Conservation (phyloP, 371 early-diverging fungal genomes). For the Apophysomyces variabilis region DNA sequence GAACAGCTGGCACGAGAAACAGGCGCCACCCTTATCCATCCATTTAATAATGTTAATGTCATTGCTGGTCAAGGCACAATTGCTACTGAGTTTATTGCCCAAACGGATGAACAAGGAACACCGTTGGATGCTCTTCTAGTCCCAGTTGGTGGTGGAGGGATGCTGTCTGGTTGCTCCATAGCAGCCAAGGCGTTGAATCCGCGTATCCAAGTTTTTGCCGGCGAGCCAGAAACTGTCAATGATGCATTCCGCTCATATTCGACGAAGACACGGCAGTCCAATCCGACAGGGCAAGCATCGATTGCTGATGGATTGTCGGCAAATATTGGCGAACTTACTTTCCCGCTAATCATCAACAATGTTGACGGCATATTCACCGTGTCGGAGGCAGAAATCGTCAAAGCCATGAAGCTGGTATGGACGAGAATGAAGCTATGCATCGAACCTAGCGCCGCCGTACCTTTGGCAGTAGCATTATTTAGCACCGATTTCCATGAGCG, state of each 20-base stretch:
- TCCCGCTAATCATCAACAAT: conserved; percentile 40
- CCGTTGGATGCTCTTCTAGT: conserved; percentile 55
- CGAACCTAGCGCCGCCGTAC: conserved; percentile 61
- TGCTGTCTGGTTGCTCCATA: conserved; percentile 59
- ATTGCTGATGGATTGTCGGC: conserved; percentile 51
- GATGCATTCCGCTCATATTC: conserved; percentile 43
- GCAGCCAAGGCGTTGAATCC: conserved; percentile 49
- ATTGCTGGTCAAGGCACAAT: conserved; percentile 71
- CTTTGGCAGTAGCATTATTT: conserved; percentile 51
- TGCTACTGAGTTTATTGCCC: conserved; percentile 51
- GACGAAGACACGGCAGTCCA: conserved; percentile 19
- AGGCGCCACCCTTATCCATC: conserved; percentile 49
- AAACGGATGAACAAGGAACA: conserved; percentile 35
- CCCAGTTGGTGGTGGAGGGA: conserved; percentile 64
- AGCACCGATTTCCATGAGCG: conserved; percentile 38
- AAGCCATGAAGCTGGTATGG: conserved; percentile 56
- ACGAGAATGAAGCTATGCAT: conserved; percentile 56
- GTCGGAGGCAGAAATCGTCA: conserved; percentile 54
- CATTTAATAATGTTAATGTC: conserved; percentile 50
- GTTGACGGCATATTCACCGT: conserved; percentile 62
- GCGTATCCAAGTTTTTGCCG: conserved; percentile 48
- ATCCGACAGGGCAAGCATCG: conserved; percentile 24
- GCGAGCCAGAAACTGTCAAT: conserved; percentile 52
- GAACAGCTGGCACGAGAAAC: conserved; percentile 30
- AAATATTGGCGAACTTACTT: conserved; percentile 50